These are phyloP conservation scores for Fusarium vanettenii DNA, from an alignment of 2,329 filamentous ascomycete species.

Conservation along the genomic window DNA sequence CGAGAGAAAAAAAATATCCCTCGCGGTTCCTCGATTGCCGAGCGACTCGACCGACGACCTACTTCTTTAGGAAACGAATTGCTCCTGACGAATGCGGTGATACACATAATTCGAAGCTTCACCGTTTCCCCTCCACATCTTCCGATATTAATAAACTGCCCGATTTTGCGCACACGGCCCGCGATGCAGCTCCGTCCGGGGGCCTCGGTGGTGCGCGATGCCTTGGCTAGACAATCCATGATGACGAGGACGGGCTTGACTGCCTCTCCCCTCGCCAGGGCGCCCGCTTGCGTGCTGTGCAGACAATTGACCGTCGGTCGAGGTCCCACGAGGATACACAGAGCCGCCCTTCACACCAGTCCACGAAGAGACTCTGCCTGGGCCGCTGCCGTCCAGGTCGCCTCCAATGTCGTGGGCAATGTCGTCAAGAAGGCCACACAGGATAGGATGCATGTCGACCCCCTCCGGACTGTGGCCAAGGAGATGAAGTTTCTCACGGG, in stretches of 20 bases:
- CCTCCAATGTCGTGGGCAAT: constrained; percentile 77
- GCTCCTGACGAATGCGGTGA: constrained; percentile 25
- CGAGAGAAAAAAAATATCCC: constrained; percentile 37
- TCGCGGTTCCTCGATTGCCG: constrained; percentile 20
- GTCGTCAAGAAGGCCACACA: constrained; percentile 71
- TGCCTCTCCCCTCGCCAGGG: constrained; percentile 6
- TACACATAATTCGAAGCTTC: not conserved
- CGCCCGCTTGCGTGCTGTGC: constrained; percentile 48
- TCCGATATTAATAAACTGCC: constrained; percentile 7
- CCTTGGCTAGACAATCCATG: constrained; percentile 45
- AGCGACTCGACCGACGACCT: not conserved
- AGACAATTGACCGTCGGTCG: constrained; percentile 46
- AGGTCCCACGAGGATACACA: constrained; percentile 49
- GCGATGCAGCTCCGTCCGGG: constrained; percentile 67
- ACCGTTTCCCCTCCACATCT: constrained; percentile 3
- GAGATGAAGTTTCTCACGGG: constrained; percentile 97
- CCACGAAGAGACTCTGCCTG: constrained; percentile 71
- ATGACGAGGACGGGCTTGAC: constrained; percentile 25
- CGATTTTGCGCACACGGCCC: constrained; percentile 7
- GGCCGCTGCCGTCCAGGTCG: constrained; percentile 78
- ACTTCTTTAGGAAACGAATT: not conserved
- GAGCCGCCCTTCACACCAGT: constrained; percentile 56
- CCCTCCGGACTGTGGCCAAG: constrained; percentile 89
- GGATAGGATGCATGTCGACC: constrained; percentile 81
- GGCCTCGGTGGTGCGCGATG: constrained; percentile 61